Evolutionary conservation across 106 monocot genomes (phyloP), one percentile per base, ranked within the genome.

Genomic region (Xerophyta viscosa): DNA sequence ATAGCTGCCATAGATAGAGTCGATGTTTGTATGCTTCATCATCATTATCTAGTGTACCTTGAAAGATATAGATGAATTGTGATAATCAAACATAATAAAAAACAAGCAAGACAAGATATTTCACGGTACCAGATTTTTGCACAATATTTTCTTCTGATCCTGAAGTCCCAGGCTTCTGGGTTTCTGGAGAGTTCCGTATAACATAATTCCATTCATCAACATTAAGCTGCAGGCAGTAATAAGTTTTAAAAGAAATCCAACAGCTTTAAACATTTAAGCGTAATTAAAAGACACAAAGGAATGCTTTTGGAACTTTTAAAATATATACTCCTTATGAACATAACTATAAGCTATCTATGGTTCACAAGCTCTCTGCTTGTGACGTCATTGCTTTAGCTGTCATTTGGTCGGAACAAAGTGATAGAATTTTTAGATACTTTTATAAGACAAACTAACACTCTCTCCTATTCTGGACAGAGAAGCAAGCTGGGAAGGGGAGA

Each of bases 1-100:
- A 92, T n/a, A 86, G 24, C 60, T 92, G 92, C 92, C 92, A 92
- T 36, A 92, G 59, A 19, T 31, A 48, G 8, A 79, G 52, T 14
- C 74, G 66, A 0, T 66, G 79, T 49, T 46, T 52, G 15, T 17
- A 44, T 10, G n/a, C n/a, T n/a, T 48, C 15, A 3, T 66, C 54
- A 29, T 71, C 86, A 22, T 31, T 2, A 29, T 49, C 21, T 15
- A 17, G 9, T 53, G 60, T 43, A 51, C 24, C 49, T 63, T 9
- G 8, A 61, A 37, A 37, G 20, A 37, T 3, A 7, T 7, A 27
- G 48, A 48, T 13, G 46, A 31, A 45, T 1, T 5, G 27, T 30
- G 2, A 13, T 17, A 15, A 6, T 50, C 28, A 31, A 54, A 54
- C 2, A 1, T 33, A 46, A 11, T 20, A 41, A 28, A 45, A 11